A percentile compares a stretch with the other conserved stretches of the same genome.
These are phyloP conservation scores for Gamsiella multidivaricata DNA, from an alignment of 192 early-diverging fungal species.

Conservation along the genomic window DNA sequence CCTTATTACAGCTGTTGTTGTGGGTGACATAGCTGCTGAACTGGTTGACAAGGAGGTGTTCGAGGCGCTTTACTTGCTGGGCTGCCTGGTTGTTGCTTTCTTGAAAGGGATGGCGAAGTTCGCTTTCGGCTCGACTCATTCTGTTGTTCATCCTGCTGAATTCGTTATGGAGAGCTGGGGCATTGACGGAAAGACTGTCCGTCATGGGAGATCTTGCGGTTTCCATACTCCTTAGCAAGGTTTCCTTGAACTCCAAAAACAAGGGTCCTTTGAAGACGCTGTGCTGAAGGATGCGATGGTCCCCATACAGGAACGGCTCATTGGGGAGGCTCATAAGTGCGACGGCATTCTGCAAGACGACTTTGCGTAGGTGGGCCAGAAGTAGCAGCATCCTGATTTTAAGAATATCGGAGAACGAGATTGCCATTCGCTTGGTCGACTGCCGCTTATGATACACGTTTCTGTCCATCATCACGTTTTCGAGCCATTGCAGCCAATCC, in stretches of 20 bases:
- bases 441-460: background rate
- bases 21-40: no score
- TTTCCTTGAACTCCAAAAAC: no score
- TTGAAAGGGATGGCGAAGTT: no score
- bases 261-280: background rate
- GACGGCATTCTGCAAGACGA: slow-evolving; percentile 10
- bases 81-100: no score
- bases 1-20: no score
- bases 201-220: background rate
- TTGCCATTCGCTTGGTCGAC: background rate
- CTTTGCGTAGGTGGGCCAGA: slow-evolving; percentile 7
- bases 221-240: background rate
- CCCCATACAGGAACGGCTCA: background rate
- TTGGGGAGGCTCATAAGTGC: background rate
- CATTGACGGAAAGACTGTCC: slow-evolving; percentile 6
- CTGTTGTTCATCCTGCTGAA: background rate
- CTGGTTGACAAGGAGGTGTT: no score
- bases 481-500: slow-evolving; percentile 1
- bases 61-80: no score
- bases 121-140: no score
- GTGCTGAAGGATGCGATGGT: background rate
- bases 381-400: background rate
- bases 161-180: slow-evolving; percentile 1
- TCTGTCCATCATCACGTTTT: slow-evolving; percentile 10
- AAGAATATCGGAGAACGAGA: background rate